Evolutionary conservation across 1,284 basidiomycete genomes (phyloP), one percentile per base, ranked within the genome.

Genomic region (Sporisorium reilianum): DNA sequence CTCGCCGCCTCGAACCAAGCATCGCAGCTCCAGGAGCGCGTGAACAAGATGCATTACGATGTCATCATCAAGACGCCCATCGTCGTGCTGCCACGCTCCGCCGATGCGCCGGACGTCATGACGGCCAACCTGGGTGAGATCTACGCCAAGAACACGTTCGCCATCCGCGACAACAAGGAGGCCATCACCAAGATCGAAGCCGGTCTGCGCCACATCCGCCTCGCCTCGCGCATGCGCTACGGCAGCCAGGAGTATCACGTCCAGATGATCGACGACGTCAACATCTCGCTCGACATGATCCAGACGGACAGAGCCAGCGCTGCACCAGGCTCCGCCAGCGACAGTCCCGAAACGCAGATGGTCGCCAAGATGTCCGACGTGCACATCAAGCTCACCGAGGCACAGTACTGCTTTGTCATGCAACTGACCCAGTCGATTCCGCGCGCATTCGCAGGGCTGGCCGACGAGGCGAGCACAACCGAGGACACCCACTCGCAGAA

Each of bases 201-300:
- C 2, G 92, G 92, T 73, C 88, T 99, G 40, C 89, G 88, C 41
- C 95, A 97, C 36, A 91, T 99, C 55, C 92, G 93, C 70, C 88
- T 99, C 23, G 78, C 77, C 2, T 83, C 82, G 12, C 55, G 76
- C 4, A 55, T 84, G 61, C 55, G 63, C 4, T 64, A 64, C 42
- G 81, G 75, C 11, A 68, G 55, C n/a, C 61, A 83, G 28, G 69
- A 62, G 20, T 69, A 82, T 52, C 75, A 80, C 41, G 68, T 84
- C 7, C 95, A 94, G 85, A 93, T 99, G 80, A 92, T 99, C 50
- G 93, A 98, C 78, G 93, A 97, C 79, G 95, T 98, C 56, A 89
- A 92, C 67, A 89, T 98, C 66, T 88, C 87, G 16, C 89, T 92
- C 9, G 89, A 91, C 38, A 86, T 95, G 69, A 86, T 89, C 26